phyloP scores from a whole-genome alignment of 208 protist genomes.

The Leishmania amazonensis region DNA sequence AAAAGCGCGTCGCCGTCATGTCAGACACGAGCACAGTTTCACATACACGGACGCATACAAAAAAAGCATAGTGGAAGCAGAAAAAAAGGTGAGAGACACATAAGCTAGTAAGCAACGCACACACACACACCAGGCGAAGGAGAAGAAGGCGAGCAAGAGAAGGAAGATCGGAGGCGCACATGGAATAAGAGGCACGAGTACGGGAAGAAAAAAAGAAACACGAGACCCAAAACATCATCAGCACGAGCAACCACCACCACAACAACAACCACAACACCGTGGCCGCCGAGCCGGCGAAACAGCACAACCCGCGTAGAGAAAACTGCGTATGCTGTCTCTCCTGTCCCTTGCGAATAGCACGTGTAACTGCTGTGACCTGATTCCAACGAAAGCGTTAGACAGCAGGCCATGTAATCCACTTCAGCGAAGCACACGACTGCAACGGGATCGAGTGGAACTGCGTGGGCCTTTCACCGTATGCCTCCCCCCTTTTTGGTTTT shows the following conservation, averaged over 20 bases:
- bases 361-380: not conserved
- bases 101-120: not conserved
- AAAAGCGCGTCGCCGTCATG: not conserved
- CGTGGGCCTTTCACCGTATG: not conserved
- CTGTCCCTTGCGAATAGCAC: not conserved
- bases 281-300: not conserved
- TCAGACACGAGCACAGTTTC: slow-evolving; percentile 3
- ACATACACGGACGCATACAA: not conserved
- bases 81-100: not conserved
- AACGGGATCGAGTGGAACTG: not conserved
- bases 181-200: not conserved
- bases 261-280: not conserved
- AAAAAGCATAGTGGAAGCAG: not conserved
- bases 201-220: not conserved
- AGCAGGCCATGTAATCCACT: not conserved
- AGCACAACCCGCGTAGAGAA: not conserved
- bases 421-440: not conserved
- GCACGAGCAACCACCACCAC: not conserved
- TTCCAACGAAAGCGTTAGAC: not conserved
- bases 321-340: not conserved
- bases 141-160: not conserved
- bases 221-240: not conserved
- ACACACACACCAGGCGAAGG: not conserved
- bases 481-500: not conserved
- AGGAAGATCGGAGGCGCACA: not conserved